These are phyloP conservation scores for Trebouxiophyceae sp. DNA, from an alignment of 163 green algal genomes.

Conservation along the genomic window DNA sequence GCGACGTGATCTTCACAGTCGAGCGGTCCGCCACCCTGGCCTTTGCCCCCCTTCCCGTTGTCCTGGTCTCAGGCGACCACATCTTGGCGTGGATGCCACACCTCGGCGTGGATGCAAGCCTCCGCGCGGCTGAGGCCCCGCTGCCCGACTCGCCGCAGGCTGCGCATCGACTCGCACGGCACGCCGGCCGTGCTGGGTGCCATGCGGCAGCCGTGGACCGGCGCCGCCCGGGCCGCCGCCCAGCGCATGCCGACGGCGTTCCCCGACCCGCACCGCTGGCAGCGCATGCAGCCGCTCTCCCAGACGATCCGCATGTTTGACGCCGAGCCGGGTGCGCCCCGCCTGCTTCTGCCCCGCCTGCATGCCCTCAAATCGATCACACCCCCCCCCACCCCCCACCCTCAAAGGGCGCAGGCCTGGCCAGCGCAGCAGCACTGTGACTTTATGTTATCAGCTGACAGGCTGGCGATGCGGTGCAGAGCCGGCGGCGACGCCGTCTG, in stretches of 20 bases:
- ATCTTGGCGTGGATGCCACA: neutral
- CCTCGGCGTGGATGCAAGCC: neutral
- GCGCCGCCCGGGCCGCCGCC: too few relatives aligned
- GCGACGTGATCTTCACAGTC: slow-evolving; percentile 10
- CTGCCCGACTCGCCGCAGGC: neutral
- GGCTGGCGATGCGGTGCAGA: too few relatives aligned
- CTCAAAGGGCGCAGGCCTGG: too few relatives aligned
- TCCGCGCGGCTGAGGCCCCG: neutral
- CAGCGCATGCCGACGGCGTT: neutral
- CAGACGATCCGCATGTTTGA: too few relatives aligned
- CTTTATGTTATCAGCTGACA: too few relatives aligned
- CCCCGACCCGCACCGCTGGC: neutral
- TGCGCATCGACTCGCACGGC: neutral
- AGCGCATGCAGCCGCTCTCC: neutral
- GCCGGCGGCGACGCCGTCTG: too few relatives aligned
- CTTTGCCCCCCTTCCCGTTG: neutral
- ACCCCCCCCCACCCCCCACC: too few relatives aligned
- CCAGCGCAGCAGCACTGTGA: too few relatives aligned
- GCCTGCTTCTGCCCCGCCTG: too few relatives aligned
- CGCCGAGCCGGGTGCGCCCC: too few relatives aligned
- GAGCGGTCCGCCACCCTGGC: neutral
- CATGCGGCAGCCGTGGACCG: neutral
- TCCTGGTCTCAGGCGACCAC: neutral
- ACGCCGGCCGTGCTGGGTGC: neutral
- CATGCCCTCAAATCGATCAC: too few relatives aligned